These are phyloP conservation scores for Limtongozyma cylindracea DNA, from an alignment of 805 yeast genomes.

Conservation along the genomic window DNA sequence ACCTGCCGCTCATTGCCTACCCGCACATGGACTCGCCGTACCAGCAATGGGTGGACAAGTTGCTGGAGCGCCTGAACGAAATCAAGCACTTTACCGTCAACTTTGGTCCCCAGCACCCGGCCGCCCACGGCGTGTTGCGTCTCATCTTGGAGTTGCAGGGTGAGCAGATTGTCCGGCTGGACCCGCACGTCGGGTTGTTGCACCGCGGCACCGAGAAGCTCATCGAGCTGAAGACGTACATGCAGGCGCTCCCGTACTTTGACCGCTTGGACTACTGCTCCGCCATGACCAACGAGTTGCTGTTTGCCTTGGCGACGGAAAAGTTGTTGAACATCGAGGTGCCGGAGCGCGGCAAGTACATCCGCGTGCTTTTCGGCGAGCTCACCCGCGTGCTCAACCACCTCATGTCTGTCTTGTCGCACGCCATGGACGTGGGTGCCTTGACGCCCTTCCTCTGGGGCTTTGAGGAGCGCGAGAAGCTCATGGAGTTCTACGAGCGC, in stretches of 20 bases:
- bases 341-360: slow-evolving; percentile 65
- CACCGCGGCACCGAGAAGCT: slow-evolving; percentile 81
- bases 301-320: slow-evolving; percentile 63
- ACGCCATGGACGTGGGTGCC: slow-evolving; percentile 90
- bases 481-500: slow-evolving; percentile 81
- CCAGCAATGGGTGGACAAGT: too few species aligned
- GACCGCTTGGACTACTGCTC: slow-evolving; percentile 68
- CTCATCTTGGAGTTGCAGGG: slow-evolving; percentile 71
- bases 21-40: too few species aligned
- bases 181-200: slow-evolving; percentile 72
- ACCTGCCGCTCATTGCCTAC: too few species aligned
- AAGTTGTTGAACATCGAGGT: slow-evolving; percentile 66
- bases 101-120: slow-evolving; percentile 89
- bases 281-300: slow-evolving; percentile 84
- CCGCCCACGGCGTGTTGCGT: slow-evolving; percentile 82
- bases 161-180: slow-evolving; percentile 68
- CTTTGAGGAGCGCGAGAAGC: slow-evolving; percentile 78
- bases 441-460: slow-evolving; percentile 88
- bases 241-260: slow-evolving; percentile 75
- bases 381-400: slow-evolving; percentile 68
- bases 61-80: too few species aligned
- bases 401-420: slow-evolving; percentile 66
- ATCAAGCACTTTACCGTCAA: slow-evolving; percentile 76
- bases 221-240: slow-evolving; percentile 66
- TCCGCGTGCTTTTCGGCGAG: slow-evolving; percentile 70